phyloP scores from a whole-genome alignment of 352 stramenopile genomes.

The Plasmopara viticola region DNA sequence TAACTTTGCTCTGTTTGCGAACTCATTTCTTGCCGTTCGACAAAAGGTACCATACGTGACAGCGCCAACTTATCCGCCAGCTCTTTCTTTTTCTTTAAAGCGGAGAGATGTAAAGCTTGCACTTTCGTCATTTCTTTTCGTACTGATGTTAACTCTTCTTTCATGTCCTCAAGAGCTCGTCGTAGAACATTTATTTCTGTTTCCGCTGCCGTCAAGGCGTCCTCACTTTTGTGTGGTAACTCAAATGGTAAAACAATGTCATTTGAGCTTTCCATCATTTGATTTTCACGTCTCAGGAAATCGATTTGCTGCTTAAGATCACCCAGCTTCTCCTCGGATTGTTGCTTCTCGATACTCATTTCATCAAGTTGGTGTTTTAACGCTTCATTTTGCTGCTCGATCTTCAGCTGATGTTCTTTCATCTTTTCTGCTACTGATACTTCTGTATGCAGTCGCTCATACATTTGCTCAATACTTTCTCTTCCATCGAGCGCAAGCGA shows the following conservation, averaged over 20 bases:
- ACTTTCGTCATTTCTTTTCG: slow-evolving; percentile 41
- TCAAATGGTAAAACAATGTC: background rate
- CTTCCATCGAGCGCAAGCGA: slow-evolving; percentile 38
- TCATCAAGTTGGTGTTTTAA: slow-evolving; percentile 30
- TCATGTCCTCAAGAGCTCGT: slow-evolving; percentile 36
- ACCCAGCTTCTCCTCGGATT: slow-evolving; percentile 25
- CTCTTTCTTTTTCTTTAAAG: slow-evolving; percentile 44
- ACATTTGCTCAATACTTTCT: slow-evolving; percentile 43
- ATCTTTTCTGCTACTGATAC: slow-evolving; percentile 40
- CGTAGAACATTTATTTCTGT: slow-evolving; percentile 39
- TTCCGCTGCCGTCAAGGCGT: slow-evolving; percentile 10
- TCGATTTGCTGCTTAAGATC: slow-evolving; percentile 55
- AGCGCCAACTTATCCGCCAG: slow-evolving; percentile 32
- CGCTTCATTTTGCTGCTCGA: slow-evolving; percentile 27
- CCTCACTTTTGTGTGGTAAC: slow-evolving; percentile 4
- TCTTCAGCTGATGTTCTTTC: slow-evolving; percentile 20
- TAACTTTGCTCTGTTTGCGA: slow-evolving; percentile 12
- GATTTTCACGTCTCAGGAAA: slow-evolving; percentile 36
- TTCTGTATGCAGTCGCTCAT: slow-evolving; percentile 47
- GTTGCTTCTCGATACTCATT: slow-evolving; percentile 31
- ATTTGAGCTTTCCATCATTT: slow-evolving; percentile 27
- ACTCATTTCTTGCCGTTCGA: slow-evolving; percentile 4
- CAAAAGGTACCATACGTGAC: slow-evolving; percentile 6
- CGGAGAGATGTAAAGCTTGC: slow-evolving; percentile 31
- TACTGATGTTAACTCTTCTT: slow-evolving; percentile 29